These are phyloP conservation scores for Nicotiana attenuata DNA, from an alignment of 257 asterid species.

Conservation along the genomic window DNA sequence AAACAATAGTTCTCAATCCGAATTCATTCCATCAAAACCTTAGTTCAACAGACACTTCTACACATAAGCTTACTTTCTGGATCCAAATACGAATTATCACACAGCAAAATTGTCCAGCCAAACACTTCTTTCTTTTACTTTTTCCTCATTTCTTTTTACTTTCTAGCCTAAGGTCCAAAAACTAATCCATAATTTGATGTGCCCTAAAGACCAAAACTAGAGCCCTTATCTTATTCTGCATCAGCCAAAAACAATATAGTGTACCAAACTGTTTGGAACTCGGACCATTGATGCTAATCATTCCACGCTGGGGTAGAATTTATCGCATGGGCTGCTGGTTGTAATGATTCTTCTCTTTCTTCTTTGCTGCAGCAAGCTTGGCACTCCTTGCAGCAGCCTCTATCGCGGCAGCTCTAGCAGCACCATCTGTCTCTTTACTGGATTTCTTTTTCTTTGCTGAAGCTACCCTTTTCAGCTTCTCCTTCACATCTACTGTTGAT, in stretches of 20 bases:
- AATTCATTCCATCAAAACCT: neutral
- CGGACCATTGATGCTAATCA: constrained; percentile 10
- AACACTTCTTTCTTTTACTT: neutral
- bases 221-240: neutral
- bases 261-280: constrained; percentile 1
- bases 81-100: neutral
- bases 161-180: neutral
- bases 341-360: constrained; percentile 94
- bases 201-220: neutral
- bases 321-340: constrained; percentile 87
- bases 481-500: constrained; percentile 66
- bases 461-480: constrained; percentile 66
- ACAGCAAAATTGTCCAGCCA: constrained; percentile 9
- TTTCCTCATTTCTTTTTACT: neutral
- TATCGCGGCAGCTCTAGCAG: constrained; percentile 77
- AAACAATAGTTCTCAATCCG: neutral
- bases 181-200: neutral
- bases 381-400: constrained; percentile 97
- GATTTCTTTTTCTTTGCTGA: constrained; percentile 84
- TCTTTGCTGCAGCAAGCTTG: constrained; percentile 84
- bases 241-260: neutral
- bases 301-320: constrained; percentile 6
- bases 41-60: neutral
- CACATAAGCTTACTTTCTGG: neutral
- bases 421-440: constrained; percentile 66